A percentile compares a stretch with the other conserved stretches of the same genome.
phyloP scores from a whole-genome alignment of 345 rosid genomes.

The Eucalyptus camaldulensis region DNA sequence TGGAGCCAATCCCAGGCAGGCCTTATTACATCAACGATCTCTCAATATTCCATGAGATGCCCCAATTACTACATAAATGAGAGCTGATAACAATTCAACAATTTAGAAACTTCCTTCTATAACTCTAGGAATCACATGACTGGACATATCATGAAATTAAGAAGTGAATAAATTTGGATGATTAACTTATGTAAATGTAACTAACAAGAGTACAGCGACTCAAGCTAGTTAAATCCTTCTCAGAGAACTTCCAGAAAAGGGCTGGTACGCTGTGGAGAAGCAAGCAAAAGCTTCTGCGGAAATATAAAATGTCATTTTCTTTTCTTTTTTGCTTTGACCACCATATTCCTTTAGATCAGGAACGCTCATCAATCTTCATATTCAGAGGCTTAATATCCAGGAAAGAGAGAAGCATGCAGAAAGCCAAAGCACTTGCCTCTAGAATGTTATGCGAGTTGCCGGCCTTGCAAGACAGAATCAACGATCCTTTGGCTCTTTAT shows the following conservation, averaged over 20 bases:
- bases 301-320: background rate
- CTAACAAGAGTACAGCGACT: background rate
- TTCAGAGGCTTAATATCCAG: background rate
- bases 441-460: background rate
- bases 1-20: background rate
- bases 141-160: background rate
- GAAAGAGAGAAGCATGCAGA: background rate
- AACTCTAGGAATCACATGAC: background rate
- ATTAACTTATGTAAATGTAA: too few relatives aligned
- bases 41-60: background rate
- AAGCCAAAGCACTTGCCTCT: background rate
- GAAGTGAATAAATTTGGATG: background rate
- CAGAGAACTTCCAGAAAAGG: background rate
- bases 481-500: background rate
- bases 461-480: background rate
- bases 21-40: background rate
- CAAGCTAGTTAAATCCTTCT: background rate
- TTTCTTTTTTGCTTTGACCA: background rate
- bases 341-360: background rate
- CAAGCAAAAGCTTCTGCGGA: background rate
- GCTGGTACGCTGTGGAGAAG: background rate
- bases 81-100: background rate
- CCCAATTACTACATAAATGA: background rate
- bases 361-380: background rate
- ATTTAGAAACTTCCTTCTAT: too few relatives aligned